Evolutionary conservation across 139 green algal genomes (phyloP).

Genomic region (Protoeuglena noctilucae): DNA sequence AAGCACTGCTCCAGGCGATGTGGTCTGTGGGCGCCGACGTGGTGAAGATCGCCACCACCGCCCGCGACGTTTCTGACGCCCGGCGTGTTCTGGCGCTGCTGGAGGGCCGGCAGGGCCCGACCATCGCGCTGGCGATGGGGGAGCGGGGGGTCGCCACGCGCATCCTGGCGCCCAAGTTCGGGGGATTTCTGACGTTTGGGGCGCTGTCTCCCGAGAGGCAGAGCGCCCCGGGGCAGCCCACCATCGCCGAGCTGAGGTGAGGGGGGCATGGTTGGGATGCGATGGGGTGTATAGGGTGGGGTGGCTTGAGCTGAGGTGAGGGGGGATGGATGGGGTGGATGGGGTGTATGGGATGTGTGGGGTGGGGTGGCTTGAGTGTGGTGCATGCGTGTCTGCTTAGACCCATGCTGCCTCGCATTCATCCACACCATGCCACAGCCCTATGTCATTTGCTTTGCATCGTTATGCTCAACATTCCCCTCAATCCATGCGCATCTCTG

Average conservation of each 20-base stretch:
- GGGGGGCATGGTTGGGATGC: no score
- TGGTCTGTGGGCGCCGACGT: slow-evolving; percentile 56
- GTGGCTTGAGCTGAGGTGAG: no score
- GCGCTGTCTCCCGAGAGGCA: slow-evolving; percentile 42
- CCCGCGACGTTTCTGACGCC: slow-evolving; percentile 59
- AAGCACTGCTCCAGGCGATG: slow-evolving; percentile 34
- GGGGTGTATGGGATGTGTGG: no score
- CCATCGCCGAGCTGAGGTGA: slow-evolving; percentile 22
- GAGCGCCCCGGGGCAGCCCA: slow-evolving; percentile 54
- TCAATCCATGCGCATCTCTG: no score
- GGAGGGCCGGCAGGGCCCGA: slow-evolving; percentile 26
- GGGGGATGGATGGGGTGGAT: no score
- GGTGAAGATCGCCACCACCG: slow-evolving; percentile 82
- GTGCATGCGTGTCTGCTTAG: background rate
- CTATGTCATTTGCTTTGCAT: no score
- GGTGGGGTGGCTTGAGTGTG: no score
- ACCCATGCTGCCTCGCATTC: slow-evolving; percentile 19
- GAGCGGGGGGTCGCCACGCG: slow-evolving; percentile 63
- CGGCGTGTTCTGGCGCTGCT: slow-evolving; percentile 53
- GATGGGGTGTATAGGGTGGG: no score
- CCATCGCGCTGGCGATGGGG: slow-evolving; percentile 85
- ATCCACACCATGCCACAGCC: no score
- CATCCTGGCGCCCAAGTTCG: slow-evolving; percentile 86
- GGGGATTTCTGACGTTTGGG: slow-evolving; percentile 86
- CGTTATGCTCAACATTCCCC: no score